These are phyloP conservation scores for Termitomyces sp. DNA, from an alignment of 768 basidiomycete genomes.

Conservation along the genomic window DNA sequence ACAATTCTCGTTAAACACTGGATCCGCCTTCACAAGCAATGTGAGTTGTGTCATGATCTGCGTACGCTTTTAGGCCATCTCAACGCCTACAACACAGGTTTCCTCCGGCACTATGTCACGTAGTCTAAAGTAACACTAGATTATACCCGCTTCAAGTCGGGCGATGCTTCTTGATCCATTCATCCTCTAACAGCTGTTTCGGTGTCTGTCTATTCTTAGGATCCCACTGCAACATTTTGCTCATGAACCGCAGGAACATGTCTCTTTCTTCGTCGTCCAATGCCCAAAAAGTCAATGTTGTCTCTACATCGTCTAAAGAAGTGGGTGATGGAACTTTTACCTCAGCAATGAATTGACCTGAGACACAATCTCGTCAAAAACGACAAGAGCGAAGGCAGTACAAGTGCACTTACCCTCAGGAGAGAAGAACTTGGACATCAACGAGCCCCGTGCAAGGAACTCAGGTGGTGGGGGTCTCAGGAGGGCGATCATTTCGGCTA, in stretches of 20 bases:
- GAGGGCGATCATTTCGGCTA: slow-evolving; percentile 4
- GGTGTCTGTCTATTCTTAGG: slow-evolving; percentile 1
- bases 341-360: background rate
- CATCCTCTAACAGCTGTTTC: background rate
- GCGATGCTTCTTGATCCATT: background rate
- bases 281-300: background rate
- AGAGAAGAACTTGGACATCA: background rate
- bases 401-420: background rate
- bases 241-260: slow-evolving; percentile 1
- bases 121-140: background rate
- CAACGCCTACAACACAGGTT: background rate
- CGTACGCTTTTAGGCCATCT: background rate
- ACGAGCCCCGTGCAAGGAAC: background rate
- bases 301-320: background rate
- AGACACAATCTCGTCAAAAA: background rate
- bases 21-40: background rate
- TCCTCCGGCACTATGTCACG: background rate
- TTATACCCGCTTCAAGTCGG: background rate
- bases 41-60: background rate
- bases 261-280: slow-evolving; percentile 1
- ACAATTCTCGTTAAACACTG: no score
- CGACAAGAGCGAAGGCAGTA: background rate
- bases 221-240: slow-evolving; percentile 8
- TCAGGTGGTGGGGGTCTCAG: slow-evolving; percentile 3
- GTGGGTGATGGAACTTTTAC: background rate